Base-by-base conservation (phyloP, 768 basidiomycete species). In the Leccinellum rugosiceps region DNA sequence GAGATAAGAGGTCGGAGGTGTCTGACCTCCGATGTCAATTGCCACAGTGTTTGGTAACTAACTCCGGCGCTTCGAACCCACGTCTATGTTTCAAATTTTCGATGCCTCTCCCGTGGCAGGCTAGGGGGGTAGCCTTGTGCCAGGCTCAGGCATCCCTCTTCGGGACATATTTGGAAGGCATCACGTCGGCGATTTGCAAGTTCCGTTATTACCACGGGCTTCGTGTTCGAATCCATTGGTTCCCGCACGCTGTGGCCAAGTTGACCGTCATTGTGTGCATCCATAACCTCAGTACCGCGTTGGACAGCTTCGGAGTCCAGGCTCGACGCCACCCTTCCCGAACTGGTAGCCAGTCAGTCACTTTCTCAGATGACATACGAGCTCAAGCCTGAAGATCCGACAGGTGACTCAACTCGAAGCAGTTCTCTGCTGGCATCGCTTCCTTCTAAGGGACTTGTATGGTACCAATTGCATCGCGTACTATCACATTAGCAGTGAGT, bases 1-100 rank as follows among this genome's bases (percentile, higher is more conserved):
- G n/a, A 13, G 48, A 59, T 65, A n/a, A 41, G 38, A 55, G 57
- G 67, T 68, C 68, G 68, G 68, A 58, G 66, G 19, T 41, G 44
- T 63, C 58, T 50, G 19, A 60, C 64, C 64, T 52, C 68, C 68
- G 66, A 60, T 57, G 32, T 38, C 57, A 56, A 17, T 46, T 61
- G 9, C 53, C 60, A 65, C 31, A 31, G 17, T 48, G 25, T 30
- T 49, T 10, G 47, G 25, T 30, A 17, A 49, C 15, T 48, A 48
- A 43, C 41, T 43, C 15, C 10, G 8, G 21, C 49, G 11, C 19
- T 26, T 21, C 19, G 26, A 31, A 7, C 3, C n/a, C 32, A 11
- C 31, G 13, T 47, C 21, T 23, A 26, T 23, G 45, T 46, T 46
- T 46, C 23, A 25, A 46, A 46, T 25, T 53, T 43, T 52, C 48